phyloP scores from a whole-genome alignment of 129 eudicot genomes.

The Erigeron canadensis region DNA sequence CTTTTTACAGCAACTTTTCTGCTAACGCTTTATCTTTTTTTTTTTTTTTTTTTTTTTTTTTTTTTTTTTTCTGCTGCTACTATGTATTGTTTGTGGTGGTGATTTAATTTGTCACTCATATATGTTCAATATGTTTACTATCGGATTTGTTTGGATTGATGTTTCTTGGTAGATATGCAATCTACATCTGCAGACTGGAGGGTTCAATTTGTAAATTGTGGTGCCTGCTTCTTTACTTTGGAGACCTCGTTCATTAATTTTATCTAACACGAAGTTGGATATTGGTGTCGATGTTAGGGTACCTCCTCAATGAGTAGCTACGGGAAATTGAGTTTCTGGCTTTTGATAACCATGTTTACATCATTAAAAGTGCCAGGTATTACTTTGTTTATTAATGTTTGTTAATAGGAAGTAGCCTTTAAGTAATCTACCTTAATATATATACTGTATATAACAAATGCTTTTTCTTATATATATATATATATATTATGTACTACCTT shows the following conservation, averaged over 20 bases:
- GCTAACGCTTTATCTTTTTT: too few relatives aligned
- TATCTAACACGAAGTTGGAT: constrained; percentile 30
- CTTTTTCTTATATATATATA: too few relatives aligned
- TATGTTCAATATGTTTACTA: constrained; percentile 1
- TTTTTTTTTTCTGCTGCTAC: not conserved
- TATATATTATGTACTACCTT: too few relatives aligned
- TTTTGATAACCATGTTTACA: not conserved
- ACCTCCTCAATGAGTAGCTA: constrained; percentile 19
- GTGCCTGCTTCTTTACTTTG: not conserved
- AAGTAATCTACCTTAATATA: too few relatives aligned
- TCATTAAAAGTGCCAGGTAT: constrained; percentile 20
- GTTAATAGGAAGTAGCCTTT: too few relatives aligned
- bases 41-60: too few relatives aligned
- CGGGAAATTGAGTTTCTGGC: constrained; percentile 18
- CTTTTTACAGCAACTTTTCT: not conserved
- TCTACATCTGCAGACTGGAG: constrained; percentile 30
- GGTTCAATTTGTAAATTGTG: constrained; percentile 18
- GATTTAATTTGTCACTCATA: constrained; percentile 8
- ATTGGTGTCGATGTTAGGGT: constrained; percentile 29
- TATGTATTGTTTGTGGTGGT: constrained; percentile 17
- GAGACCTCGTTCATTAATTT: constrained; percentile 9
- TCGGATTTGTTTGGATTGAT: constrained; percentile 3
- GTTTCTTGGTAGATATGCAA: constrained; percentile 18
- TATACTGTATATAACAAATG: too few relatives aligned
- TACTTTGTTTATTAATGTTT: too few relatives aligned